Percentiles rank a stretch among this genome's conserved stretches.
phyloP scores from a whole-genome alignment of 2,329 filamentous ascomycete species.

The Pestalotiopsis sp. region DNA sequence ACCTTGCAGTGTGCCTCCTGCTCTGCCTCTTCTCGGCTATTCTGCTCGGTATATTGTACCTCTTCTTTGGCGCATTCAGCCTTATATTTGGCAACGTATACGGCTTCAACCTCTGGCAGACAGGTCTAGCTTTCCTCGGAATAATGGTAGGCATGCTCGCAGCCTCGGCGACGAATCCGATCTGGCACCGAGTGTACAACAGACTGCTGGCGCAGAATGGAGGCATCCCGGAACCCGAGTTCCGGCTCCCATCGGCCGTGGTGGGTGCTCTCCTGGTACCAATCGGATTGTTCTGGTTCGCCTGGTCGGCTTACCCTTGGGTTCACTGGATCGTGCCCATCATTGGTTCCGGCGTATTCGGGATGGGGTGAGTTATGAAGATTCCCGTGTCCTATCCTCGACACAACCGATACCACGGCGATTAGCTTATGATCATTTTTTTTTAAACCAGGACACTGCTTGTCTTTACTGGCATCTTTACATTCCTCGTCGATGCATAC shows the following conservation, averaged over 20 bases:
- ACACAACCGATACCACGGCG: neutral
- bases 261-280: slow-evolving; percentile 78
- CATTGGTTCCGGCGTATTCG: slow-evolving; percentile 73
- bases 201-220: slow-evolving; percentile 55
- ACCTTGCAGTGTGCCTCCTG: slow-evolving; percentile 47
- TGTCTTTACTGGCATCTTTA: slow-evolving; percentile 83
- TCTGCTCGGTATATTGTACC: slow-evolving; percentile 83
- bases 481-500: slow-evolving; percentile 76
- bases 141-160: slow-evolving; percentile 69
- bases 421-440: neutral
- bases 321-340: slow-evolving; percentile 80
- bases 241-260: slow-evolving; percentile 76
- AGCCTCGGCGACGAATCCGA: slow-evolving; percentile 63
- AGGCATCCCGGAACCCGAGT: slow-evolving; percentile 79
- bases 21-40: slow-evolving; percentile 84
- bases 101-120: slow-evolving; percentile 77
- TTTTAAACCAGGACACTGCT: slow-evolving; percentile 64
- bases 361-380: slow-evolving; percentile 60
- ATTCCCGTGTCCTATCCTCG: neutral
- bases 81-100: slow-evolving; percentile 77
- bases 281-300: slow-evolving; percentile 84
- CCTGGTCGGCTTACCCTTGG: slow-evolving; percentile 75
- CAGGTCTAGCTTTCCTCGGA: slow-evolving; percentile 77
- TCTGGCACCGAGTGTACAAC: slow-evolving; percentile 66
- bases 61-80: slow-evolving; percentile 89